These are phyloP conservation scores for Trametes punicea DNA, from an alignment of 768 basidiomycete species.

Conservation along the genomic window DNA sequence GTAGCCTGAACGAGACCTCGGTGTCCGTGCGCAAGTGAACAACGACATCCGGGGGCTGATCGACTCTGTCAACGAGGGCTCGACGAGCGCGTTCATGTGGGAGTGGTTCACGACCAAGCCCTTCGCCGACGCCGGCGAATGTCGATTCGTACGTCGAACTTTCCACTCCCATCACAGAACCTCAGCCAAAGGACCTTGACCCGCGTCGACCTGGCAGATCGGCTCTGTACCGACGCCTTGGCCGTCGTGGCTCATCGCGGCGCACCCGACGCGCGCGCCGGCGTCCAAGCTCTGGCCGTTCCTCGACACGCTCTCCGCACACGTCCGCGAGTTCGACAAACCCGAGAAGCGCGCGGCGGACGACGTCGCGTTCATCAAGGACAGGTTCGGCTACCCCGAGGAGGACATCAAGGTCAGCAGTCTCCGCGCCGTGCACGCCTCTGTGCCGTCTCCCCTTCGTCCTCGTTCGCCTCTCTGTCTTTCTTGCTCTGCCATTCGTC, in stretches of 20 bases:
- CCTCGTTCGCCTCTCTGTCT: neutral
- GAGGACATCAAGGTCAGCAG: slow-evolving; percentile 74
- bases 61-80: slow-evolving; percentile 82
- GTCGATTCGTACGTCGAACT: slow-evolving; percentile 66
- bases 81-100: slow-evolving; percentile 93
- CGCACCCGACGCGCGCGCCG: slow-evolving; percentile 65
- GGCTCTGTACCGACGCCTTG: slow-evolving; percentile 89
- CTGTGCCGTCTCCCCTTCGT: neutral
- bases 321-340: slow-evolving; percentile 67
- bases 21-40: slow-evolving; percentile 50
- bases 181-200: no score
- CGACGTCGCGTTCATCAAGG: slow-evolving; percentile 73
- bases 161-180: no score
- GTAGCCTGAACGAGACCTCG: neutral
- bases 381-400: slow-evolving; percentile 76
- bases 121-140: slow-evolving; percentile 73
- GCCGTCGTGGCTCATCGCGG: slow-evolving; percentile 96
- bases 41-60: slow-evolving; percentile 80
- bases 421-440: no score
- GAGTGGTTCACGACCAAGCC: slow-evolving; percentile 91
- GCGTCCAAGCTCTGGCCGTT: slow-evolving; percentile 51
- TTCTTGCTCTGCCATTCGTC: no score
- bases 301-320: slow-evolving; percentile 56
- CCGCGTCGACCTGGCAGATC: slow-evolving; percentile 44
- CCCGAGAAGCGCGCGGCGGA: slow-evolving; percentile 50